Evolutionary conservation across 371 early-diverging fungal genomes (phyloP), one percentile per base, ranked within the genome.

Genomic region (Batkoa obscura): DNA sequence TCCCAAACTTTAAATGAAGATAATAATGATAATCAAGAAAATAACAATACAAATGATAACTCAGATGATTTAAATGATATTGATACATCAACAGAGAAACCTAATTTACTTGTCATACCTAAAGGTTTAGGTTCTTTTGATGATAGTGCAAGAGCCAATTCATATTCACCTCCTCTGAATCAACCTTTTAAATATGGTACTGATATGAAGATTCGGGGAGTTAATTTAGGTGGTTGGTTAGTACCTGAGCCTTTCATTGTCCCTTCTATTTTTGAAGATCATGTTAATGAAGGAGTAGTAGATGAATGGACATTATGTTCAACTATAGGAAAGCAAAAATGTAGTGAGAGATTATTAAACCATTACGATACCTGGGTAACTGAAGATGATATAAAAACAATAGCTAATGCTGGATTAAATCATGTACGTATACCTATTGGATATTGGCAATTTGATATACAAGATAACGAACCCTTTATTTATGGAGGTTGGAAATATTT

Each of bases 141-240:
- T 3, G 33, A 32, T 31, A 37, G 33, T 23, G 33, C 15, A 50
- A 31, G 13, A 33, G 50, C 50, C 32, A 50, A 50, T 33, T 15
- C 17, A 5, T 50, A 50, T 15, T 33, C 34, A 10, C 62, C 63
- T 34, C 49, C 62, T 0, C 49, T 69, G 32, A 51, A 60, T 47
- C 48, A 64, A 36, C 51, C 61, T 38, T 65, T 69, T 48, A 62
- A 63, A 38, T 66, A 63, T 45, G 45, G 23, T 15, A 45, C 5
- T 12, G 30, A 50, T 9, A 38, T 43, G 4, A 55, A 55, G 45
- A 72, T 71, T 42, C 70, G 78, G 31, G 81, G 81, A 2, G 74
- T 73, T n/a, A 81, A 79, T 37, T 60, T 78, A 6, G 79, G 80
- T 54, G 78, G 79, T 30, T 75, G 78, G 65, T 67, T 79, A 34